phyloP scores from a whole-genome alignment of 164 flowering plant species.

The Chloranthus sessilifolius region DNA sequence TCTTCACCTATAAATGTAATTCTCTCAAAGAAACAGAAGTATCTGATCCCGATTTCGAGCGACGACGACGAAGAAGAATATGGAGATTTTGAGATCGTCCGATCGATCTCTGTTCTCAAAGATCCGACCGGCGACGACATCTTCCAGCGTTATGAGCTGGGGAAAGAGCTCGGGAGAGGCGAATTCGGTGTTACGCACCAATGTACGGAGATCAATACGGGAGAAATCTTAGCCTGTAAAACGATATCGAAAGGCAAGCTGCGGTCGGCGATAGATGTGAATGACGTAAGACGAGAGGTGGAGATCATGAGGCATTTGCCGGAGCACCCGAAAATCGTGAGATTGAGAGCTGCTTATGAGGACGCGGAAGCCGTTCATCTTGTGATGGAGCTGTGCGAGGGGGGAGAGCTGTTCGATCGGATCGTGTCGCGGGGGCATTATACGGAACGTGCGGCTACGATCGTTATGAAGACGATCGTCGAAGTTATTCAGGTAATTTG shows the following conservation, averaged over 20 bases:
- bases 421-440: constrained; percentile 74
- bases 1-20: background rate
- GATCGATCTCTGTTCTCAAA: constrained; percentile 13
- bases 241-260: constrained; percentile 60
- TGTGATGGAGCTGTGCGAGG: constrained; percentile 81
- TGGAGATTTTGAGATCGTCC: no score
- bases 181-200: constrained; percentile 69
- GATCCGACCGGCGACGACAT: constrained; percentile 30
- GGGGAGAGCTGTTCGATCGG: constrained; percentile 82
- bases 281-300: constrained; percentile 79
- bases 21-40: constrained; percentile 1
- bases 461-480: constrained; percentile 46
- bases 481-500: constrained; percentile 52
- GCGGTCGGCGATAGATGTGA: constrained; percentile 59
- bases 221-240: constrained; percentile 59
- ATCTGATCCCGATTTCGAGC: background rate
- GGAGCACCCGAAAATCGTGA: constrained; percentile 53
- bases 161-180: constrained; percentile 71
- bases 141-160: constrained; percentile 27
- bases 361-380: constrained; percentile 53
- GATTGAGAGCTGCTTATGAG: constrained; percentile 60
- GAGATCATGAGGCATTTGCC: constrained; percentile 78
- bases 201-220: constrained; percentile 35
- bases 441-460: constrained; percentile 69
- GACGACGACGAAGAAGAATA: background rate